These are phyloP conservation scores for Gossypium aridum DNA, from an alignment of 441 rosid genomes.

Conservation along the genomic window DNA sequence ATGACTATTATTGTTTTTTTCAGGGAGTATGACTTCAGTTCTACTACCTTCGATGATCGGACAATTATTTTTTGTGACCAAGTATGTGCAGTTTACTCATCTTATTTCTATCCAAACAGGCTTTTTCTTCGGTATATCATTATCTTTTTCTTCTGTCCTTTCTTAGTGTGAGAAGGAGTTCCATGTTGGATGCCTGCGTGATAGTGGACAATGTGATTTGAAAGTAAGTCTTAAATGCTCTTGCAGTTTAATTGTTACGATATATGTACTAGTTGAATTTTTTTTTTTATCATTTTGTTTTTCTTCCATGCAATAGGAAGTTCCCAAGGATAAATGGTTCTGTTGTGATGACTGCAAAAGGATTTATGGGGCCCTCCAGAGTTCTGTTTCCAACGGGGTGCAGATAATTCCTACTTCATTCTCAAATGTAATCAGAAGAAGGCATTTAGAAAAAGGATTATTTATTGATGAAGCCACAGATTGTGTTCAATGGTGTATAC, in stretches of 20 bases:
- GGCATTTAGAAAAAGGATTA: slow-evolving; percentile 55
- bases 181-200: slow-evolving; percentile 92
- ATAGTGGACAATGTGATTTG: slow-evolving; percentile 59
- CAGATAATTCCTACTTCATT: slow-evolving; percentile 50
- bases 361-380: slow-evolving; percentile 53
- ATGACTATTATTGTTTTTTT: neutral
- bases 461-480: slow-evolving; percentile 28
- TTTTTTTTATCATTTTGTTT: slow-evolving; percentile 11
- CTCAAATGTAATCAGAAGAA: slow-evolving; percentile 45
- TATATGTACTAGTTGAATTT: slow-evolving; percentile 10
- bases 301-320: slow-evolving; percentile 41
- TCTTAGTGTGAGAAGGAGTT: slow-evolving; percentile 92
- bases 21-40: slow-evolving; percentile 79
- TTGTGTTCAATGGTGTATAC: slow-evolving; percentile 65
- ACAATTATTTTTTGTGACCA: slow-evolving; percentile 93
- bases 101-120: neutral
- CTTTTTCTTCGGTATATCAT: slow-evolving; percentile 4
- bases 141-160: slow-evolving; percentile 13
- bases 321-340: slow-evolving; percentile 82
- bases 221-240: slow-evolving; percentile 42
- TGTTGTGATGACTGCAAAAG: slow-evolving; percentile 71
- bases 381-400: slow-evolving; percentile 47
- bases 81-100: slow-evolving; percentile 38
- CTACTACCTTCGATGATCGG: slow-evolving; percentile 59
- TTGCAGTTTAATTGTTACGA: neutral